Conservation (phyloP, 2,329 filamentous ascomycete genomes). For the Penicillium polonicum region DNA sequence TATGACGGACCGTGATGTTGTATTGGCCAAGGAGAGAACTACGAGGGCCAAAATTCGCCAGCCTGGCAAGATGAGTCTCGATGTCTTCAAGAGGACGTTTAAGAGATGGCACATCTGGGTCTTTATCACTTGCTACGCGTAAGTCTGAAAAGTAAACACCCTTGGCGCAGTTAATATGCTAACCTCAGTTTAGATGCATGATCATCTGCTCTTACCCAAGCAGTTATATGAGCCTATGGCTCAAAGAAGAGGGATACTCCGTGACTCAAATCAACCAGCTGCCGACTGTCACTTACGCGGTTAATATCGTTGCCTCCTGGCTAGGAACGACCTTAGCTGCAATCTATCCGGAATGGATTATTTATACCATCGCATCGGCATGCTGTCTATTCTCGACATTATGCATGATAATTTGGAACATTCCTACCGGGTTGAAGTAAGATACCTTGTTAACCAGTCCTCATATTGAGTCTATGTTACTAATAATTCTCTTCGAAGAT, state of each 20-base stretch:
- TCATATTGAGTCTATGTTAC: neutral
- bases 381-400: constrained; percentile 47
- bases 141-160: constrained; percentile 18
- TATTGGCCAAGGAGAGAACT: constrained; percentile 37
- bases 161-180: constrained; percentile 7
- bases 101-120: constrained; percentile 54
- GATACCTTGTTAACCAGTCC: neutral
- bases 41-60: constrained; percentile 30
- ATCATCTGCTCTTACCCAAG: constrained; percentile 48
- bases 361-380: constrained; percentile 45
- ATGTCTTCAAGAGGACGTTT: constrained; percentile 49
- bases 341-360: constrained; percentile 52
- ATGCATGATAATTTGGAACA: constrained; percentile 51
- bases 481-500: constrained; percentile 21
- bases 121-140: constrained; percentile 52
- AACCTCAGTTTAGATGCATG: constrained; percentile 37
- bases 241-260: constrained; percentile 51
- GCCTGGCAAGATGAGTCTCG: constrained; percentile 43
- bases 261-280: constrained; percentile 52
- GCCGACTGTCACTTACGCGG: constrained; percentile 51
- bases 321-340: constrained; percentile 52
- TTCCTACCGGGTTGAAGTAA: constrained; percentile 51
- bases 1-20: constrained; percentile 37
- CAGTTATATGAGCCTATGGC: constrained; percentile 54
- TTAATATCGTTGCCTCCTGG: constrained; percentile 51